phyloP scores from a whole-genome alignment of 257 asterid species.

The Nemophila menziesii region DNA sequence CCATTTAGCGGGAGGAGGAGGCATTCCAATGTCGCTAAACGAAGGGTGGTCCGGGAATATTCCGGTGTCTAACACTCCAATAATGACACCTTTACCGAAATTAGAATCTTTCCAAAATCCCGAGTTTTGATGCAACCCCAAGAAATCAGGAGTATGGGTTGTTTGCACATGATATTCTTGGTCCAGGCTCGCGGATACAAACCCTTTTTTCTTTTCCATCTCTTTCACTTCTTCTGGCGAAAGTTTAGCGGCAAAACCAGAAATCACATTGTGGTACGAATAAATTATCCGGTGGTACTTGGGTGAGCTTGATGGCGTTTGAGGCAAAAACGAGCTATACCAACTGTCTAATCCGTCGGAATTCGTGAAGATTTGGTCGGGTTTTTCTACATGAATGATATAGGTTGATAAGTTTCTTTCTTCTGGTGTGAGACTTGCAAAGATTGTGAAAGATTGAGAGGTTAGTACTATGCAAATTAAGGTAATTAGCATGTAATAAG shows the following conservation, averaged over 20 bases:
- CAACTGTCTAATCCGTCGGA: slow-evolving; percentile 14
- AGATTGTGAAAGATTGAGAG: too few relatives aligned
- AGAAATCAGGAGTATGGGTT: slow-evolving; percentile 34
- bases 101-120: slow-evolving; percentile 41
- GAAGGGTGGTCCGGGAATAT: slow-evolving; percentile 34
- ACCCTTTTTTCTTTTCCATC: slow-evolving; percentile 21
- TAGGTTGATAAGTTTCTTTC: too few relatives aligned
- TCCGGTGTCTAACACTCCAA: slow-evolving; percentile 39
- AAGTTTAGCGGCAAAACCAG: slow-evolving; percentile 38
- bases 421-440: too few relatives aligned
- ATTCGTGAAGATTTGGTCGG: slow-evolving; percentile 12
- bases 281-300: slow-evolving; percentile 12
- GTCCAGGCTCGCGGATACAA: slow-evolving; percentile 25
- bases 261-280: slow-evolving; percentile 27
- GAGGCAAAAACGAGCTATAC: slow-evolving; percentile 27
- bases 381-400: slow-evolving; percentile 28
- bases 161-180: slow-evolving; percentile 20
- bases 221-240: slow-evolving; percentile 19
- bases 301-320: slow-evolving; percentile 4
- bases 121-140: slow-evolving; percentile 29
- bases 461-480: too few relatives aligned
- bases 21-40: slow-evolving; percentile 32
- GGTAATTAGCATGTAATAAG: too few relatives aligned
- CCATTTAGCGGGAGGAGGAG: slow-evolving; percentile 42
- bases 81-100: slow-evolving; percentile 38